Conservation (phyloP, 1,284 basidiomycete genomes). For the Ganoderma resinaceum region DNA sequence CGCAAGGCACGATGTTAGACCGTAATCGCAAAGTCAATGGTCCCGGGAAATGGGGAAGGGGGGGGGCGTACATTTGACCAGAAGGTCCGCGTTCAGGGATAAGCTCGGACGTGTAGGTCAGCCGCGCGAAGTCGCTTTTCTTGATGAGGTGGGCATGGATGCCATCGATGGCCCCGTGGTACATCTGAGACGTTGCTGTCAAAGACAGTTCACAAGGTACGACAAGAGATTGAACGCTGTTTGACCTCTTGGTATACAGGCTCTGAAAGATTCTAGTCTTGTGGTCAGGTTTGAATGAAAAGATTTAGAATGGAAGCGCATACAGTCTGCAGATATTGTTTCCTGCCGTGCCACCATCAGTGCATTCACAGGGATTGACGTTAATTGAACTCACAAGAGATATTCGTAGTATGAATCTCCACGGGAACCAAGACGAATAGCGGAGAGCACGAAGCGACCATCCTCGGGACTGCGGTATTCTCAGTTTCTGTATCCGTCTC, state of each 20-base stretch:
- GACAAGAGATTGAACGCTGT: not conserved
- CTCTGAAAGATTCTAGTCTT: slow-evolving; percentile 85
- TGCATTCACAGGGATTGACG: not conserved
- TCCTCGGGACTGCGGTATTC: slow-evolving; percentile 56
- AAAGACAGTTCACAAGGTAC: not conserved
- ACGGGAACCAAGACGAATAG: slow-evolving; percentile 90
- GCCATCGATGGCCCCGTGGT: slow-evolving; percentile 83
- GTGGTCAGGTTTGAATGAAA: slow-evolving; percentile 15
- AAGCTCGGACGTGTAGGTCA: slow-evolving; percentile 88
- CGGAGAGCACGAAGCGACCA: slow-evolving; percentile 77
- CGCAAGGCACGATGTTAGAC: slow-evolving; percentile 11
- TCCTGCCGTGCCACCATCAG: slow-evolving; percentile 49
- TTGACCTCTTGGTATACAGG: slow-evolving; percentile 77
- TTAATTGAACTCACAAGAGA: slow-evolving; percentile 63
- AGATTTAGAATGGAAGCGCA: slow-evolving; percentile 29
- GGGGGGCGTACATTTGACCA: slow-evolving; percentile 54
- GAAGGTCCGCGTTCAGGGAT: slow-evolving; percentile 55
- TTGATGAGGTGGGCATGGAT: slow-evolving; percentile 82
- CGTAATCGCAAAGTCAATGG: not conserved
- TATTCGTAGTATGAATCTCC: slow-evolving; percentile 98
- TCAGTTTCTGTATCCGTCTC: not conserved
- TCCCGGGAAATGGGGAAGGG: slow-evolving; percentile 9
- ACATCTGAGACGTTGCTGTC: slow-evolving; percentile 69
- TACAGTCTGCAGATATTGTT: slow-evolving; percentile 84
- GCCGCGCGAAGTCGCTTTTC: slow-evolving; percentile 59